These are phyloP conservation scores for Helminthosporium solani DNA, from an alignment of 2,329 filamentous ascomycete genomes.

Conservation along the genomic window DNA sequence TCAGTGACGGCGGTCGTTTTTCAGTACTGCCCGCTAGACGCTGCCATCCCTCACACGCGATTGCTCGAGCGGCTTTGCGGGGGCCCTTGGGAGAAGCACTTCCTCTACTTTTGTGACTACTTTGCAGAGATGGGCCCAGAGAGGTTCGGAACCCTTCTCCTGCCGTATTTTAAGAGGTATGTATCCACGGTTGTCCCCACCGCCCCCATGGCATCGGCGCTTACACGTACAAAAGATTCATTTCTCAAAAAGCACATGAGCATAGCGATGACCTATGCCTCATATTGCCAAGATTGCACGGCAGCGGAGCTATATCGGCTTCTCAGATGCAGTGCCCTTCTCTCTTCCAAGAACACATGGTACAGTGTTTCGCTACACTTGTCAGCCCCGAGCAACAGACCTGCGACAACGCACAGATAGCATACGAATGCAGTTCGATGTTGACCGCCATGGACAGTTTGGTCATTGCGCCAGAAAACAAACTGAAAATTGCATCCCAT, in stretches of 20 bases:
- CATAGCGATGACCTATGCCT: slow-evolving; percentile 32
- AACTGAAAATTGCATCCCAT: slow-evolving; percentile 18
- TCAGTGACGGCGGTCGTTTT: slow-evolving; percentile 63
- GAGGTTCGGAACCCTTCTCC: slow-evolving; percentile 75
- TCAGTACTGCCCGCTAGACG: slow-evolving; percentile 75
- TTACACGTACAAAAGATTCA: slow-evolving; percentile 58
- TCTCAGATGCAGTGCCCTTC: slow-evolving; percentile 24
- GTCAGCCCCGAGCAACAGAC: slow-evolving; percentile 1
- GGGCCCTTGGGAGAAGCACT: slow-evolving; percentile 68
- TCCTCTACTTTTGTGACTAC: slow-evolving; percentile 81
- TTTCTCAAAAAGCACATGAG: slow-evolving; percentile 51
- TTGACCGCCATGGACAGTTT: slow-evolving; percentile 28
- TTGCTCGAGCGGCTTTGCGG: slow-evolving; percentile 65
- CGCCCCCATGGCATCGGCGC: slow-evolving; percentile 2
- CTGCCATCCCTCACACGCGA: slow-evolving; percentile 69
- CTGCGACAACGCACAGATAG: slow-evolving; percentile 11
- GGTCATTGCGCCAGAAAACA: slow-evolving; percentile 20
- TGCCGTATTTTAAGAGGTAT: slow-evolving; percentile 78
- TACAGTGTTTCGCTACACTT: slow-evolving; percentile 66
- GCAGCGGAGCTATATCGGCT: slow-evolving; percentile 20
- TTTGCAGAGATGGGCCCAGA: slow-evolving; percentile 72
- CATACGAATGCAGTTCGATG: slow-evolving; percentile 34
- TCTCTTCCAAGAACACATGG: slow-evolving; percentile 51
- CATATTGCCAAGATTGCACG: slow-evolving; percentile 31
- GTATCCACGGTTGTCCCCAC: not conserved